A percentile compares a stretch with the other conserved stretches of the same genome.
Evolutionary conservation across 768 basidiomycete species (phyloP).

Genomic region (Amanita thiersii): DNA sequence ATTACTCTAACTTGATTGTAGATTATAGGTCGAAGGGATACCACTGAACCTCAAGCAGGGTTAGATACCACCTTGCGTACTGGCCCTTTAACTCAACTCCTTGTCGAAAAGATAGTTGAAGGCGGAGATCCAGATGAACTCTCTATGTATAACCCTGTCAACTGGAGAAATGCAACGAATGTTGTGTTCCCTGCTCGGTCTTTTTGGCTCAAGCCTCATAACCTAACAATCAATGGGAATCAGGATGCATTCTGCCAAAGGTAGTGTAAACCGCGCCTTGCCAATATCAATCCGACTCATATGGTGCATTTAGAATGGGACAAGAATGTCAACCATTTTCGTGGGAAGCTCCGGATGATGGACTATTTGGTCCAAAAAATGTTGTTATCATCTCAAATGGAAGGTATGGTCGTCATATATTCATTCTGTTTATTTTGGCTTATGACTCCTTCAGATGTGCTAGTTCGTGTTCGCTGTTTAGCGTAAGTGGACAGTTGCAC

Average conservation of each 20-base stretch:
- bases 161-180: slow-evolving; percentile 41
- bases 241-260: slow-evolving; percentile 44
- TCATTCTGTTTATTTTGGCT: neutral
- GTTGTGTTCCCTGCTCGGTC: slow-evolving; percentile 27
- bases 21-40: slow-evolving; percentile 44
- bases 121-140: slow-evolving; percentile 35
- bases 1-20: slow-evolving; percentile 13
- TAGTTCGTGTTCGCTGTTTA: slow-evolving; percentile 40
- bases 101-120: slow-evolving; percentile 34
- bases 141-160: slow-evolving; percentile 39
- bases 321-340: slow-evolving; percentile 36
- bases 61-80: slow-evolving; percentile 42
- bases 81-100: slow-evolving; percentile 39
- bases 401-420: slow-evolving; percentile 18
- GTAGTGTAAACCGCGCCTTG: slow-evolving; percentile 14
- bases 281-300: neutral
- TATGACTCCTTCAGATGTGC: slow-evolving; percentile 27
- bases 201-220: slow-evolving; percentile 42
- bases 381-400: slow-evolving; percentile 53
- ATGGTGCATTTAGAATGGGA: slow-evolving; percentile 28
- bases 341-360: slow-evolving; percentile 29
- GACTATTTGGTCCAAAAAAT: slow-evolving; percentile 40
- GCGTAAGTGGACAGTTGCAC: slow-evolving; percentile 22
- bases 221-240: slow-evolving; percentile 36
- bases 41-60: slow-evolving; percentile 47